Evolutionary conservation across 768 basidiomycete genomes (phyloP).

Genomic region (Lentinula edodes): DNA sequence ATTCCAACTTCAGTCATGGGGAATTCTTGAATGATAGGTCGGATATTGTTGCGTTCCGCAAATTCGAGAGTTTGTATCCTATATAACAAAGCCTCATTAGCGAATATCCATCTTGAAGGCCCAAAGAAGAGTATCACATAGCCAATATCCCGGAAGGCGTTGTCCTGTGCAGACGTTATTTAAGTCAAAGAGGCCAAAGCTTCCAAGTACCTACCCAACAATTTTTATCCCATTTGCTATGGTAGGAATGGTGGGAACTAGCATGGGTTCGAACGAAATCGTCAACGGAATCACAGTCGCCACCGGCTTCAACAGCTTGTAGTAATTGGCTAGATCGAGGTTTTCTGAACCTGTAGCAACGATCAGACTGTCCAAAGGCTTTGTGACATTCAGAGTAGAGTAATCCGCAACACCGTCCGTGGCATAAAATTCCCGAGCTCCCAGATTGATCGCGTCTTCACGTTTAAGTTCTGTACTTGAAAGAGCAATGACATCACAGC

Average conservation of each 20-base stretch:
- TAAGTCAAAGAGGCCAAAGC: not conserved
- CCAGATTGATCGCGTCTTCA: slow-evolving; percentile 24
- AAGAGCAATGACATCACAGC: slow-evolving; percentile 30
- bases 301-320: slow-evolving; percentile 19
- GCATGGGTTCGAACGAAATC: slow-evolving; percentile 15
- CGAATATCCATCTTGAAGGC: not conserved
- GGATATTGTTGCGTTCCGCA: slow-evolving; percentile 21
- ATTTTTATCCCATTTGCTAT: slow-evolving; percentile 5
- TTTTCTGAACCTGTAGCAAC: slow-evolving; percentile 21
- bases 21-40: slow-evolving; percentile 25
- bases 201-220: not conserved
- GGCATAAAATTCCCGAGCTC: slow-evolving; percentile 29
- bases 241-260: slow-evolving; percentile 14
- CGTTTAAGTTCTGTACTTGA: slow-evolving; percentile 26
- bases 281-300: slow-evolving; percentile 22
- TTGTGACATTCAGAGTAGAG: slow-evolving; percentile 18
- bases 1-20: slow-evolving; percentile 24
- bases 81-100: slow-evolving; percentile 1
- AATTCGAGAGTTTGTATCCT: slow-evolving; percentile 26
- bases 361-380: slow-evolving; percentile 22
- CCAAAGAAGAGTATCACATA: not conserved
- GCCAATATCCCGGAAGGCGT: not conserved
- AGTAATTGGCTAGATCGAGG: slow-evolving; percentile 12
- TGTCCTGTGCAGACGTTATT: not conserved
- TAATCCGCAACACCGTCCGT: slow-evolving; percentile 17